Percentiles rank a stretch among this genome's conserved stretches.
Evolutionary conservation across 2,329 filamentous ascomycete species (phyloP).

Genomic region (Albifimbria verrucaria): DNA sequence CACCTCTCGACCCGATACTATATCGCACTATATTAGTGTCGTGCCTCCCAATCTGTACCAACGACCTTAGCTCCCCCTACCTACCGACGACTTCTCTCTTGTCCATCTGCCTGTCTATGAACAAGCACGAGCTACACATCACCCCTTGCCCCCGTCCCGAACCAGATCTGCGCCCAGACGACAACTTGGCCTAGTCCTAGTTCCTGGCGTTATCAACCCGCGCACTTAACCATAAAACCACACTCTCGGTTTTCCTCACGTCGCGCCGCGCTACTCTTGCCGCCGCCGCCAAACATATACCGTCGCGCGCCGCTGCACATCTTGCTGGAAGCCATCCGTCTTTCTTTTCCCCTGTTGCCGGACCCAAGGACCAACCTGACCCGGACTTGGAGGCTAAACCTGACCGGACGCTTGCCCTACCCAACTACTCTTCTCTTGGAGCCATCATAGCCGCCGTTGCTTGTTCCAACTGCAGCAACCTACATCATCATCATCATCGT

Average conservation of each 20-base stretch:
- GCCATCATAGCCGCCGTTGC: conserved; percentile 10
- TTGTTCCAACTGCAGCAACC: conserved; percentile 4
- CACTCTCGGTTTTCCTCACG: conserved; percentile 18
- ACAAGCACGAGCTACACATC: conserved; percentile 25
- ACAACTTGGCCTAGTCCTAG: conserved; percentile 29
- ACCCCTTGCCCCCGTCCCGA: conserved; percentile 18
- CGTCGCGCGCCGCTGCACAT: conserved; percentile 30
- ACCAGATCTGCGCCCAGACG: conserved; percentile 26
- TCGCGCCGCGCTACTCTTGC: conserved; percentile 28
- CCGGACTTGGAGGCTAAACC: conserved; percentile 28
- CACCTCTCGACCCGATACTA: conserved; percentile 26
- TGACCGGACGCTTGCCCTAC: conserved; percentile 18
- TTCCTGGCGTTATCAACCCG: conserved; percentile 25
- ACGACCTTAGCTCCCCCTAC: conserved; percentile 17
- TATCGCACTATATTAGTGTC: conserved; percentile 38
- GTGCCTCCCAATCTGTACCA: conserved; percentile 33
- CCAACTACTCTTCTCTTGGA: conserved; percentile 13
- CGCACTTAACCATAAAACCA: conserved; percentile 26
- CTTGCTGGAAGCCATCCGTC: conserved; percentile 18
- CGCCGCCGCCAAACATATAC: conserved; percentile 33
- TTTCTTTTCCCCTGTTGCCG: conserved; percentile 21
- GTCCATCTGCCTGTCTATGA: conserved; percentile 22
- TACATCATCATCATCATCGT: conserved; percentile 7
- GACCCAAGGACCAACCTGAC: conserved; percentile 25
- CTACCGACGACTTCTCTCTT: conserved; percentile 16